These are phyloP conservation scores for Chalciporus sp. DNA, from an alignment of 1,284 basidiomycete genomes.

Conservation along the genomic window DNA sequence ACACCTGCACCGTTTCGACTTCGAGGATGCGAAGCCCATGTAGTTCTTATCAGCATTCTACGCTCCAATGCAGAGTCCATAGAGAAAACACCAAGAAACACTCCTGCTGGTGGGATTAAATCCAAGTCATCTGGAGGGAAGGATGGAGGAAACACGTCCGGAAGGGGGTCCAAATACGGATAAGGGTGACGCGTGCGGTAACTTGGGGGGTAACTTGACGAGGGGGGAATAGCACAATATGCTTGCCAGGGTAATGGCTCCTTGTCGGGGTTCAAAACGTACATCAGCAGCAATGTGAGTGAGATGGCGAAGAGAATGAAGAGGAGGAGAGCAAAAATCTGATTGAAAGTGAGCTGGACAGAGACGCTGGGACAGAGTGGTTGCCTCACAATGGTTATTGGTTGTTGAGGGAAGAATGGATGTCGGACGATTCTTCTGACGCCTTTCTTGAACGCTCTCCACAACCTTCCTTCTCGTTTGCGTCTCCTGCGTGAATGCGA, in stretches of 20 bases:
- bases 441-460: slow-evolving; percentile 54
- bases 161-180: slow-evolving; percentile 43
- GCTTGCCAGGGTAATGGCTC: slow-evolving; percentile 91
- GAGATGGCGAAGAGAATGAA: slow-evolving; percentile 76
- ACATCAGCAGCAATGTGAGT: slow-evolving; percentile 82
- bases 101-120: slow-evolving; percentile 81
- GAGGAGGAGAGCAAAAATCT: slow-evolving; percentile 75
- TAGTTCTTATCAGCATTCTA: slow-evolving; percentile 87
- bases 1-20: slow-evolving; percentile 72
- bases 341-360: slow-evolving; percentile 20
- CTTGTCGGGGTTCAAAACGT: slow-evolving; percentile 95
- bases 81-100: slow-evolving; percentile 92
- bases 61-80: slow-evolving; percentile 87
- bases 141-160: slow-evolving; percentile 28
- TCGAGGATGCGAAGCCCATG: slow-evolving; percentile 84
- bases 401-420: slow-evolving; percentile 79
- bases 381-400: slow-evolving; percentile 73
- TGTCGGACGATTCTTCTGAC: slow-evolving; percentile 63
- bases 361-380: slow-evolving; percentile 6
- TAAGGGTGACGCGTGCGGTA: slow-evolving; percentile 40
- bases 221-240: slow-evolving; percentile 76
- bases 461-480: slow-evolving; percentile 38
- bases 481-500: slow-evolving; percentile 36
- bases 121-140: slow-evolving; percentile 76
- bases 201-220: slow-evolving; percentile 47